Conservation (phyloP, 768 basidiomycete genomes). For the Auricularia heimuer region DNA sequence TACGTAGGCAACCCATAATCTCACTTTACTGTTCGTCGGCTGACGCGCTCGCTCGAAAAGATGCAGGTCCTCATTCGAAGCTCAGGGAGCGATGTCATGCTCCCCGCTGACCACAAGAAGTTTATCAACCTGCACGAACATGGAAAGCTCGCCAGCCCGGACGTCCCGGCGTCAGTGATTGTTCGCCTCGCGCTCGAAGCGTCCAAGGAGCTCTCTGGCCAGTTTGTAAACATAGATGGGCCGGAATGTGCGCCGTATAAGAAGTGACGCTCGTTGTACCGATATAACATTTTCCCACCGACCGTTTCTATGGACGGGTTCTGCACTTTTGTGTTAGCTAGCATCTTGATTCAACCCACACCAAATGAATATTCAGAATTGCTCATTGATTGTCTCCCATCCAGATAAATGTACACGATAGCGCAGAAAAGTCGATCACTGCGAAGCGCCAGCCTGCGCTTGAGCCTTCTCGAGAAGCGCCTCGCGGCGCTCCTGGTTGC, state of each 20-base stretch:
- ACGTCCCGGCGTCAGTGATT: conserved; percentile 68
- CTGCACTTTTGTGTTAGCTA: neutral
- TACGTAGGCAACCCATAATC: conserved; percentile 22
- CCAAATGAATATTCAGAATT: too few relatives aligned
- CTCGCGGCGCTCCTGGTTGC: neutral
- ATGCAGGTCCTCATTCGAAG: conserved; percentile 59
- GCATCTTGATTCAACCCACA: too few relatives aligned
- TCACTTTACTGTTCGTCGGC: too few relatives aligned
- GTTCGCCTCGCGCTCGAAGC: conserved; percentile 65
- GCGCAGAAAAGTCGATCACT: too few relatives aligned
- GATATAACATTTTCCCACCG: too few relatives aligned
- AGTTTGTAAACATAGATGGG: conserved; percentile 75
- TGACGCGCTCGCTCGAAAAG: conserved; percentile 25
- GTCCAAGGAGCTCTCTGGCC: conserved; percentile 51
- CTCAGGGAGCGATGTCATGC: conserved; percentile 45
- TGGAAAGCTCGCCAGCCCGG: conserved; percentile 66
- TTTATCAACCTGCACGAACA: conserved; percentile 51
- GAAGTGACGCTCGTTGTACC: neutral
- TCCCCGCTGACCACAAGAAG: conserved; percentile 38
- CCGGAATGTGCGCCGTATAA: conserved; percentile 37
- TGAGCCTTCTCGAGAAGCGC: neutral
- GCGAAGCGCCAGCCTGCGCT: neutral
- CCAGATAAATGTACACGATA: too few relatives aligned
- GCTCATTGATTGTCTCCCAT: too few relatives aligned
- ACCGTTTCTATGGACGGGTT: neutral